Evolutionary conservation across 1,139 yeast genomes (phyloP).

Genomic region (Maudiozyma humilis): DNA sequence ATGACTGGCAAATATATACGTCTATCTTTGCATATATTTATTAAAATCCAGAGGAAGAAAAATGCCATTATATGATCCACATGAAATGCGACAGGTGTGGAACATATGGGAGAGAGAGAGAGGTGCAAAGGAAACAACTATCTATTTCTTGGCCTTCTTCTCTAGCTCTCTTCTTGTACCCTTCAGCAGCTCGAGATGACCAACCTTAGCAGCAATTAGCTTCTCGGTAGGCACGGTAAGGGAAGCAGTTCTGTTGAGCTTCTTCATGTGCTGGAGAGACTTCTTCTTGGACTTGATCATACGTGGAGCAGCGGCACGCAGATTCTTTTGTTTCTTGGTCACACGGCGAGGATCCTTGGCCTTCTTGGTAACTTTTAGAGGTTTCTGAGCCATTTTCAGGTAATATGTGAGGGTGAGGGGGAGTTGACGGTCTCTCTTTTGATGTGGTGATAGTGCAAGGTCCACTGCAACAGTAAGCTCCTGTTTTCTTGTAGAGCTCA

Average conservation of each 20-base stretch:
- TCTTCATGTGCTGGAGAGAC: constrained; percentile 44
- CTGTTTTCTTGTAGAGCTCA: neutral
- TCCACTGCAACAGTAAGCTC: too few species aligned
- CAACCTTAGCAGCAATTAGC: constrained; percentile 79
- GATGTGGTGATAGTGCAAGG: too few species aligned
- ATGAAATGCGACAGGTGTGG: neutral
- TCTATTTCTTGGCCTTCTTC: constrained; percentile 36
- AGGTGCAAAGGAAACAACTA: too few species aligned
- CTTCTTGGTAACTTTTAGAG: constrained; percentile 34
- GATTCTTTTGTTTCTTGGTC: constrained; percentile 41
- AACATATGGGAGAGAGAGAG: too few species aligned
- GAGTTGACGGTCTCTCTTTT: too few species aligned
- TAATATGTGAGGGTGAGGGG: too few species aligned
- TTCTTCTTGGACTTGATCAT: constrained; percentile 55
- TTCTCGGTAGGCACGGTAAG: constrained; percentile 71
- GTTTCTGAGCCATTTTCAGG: constrained; percentile 37
- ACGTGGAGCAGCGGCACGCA: constrained; percentile 71
- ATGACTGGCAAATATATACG: neutral
- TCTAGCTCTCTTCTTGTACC: constrained; percentile 87
- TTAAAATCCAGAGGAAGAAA: too few species aligned
- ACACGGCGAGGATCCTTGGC: constrained; percentile 35
- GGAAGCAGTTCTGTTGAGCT: constrained; percentile 54
- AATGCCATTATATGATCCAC: neutral
- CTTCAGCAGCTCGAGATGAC: constrained; percentile 85
- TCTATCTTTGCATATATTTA: too few species aligned